Conservation (phyloP, 768 basidiomycete genomes). For the Daedaleopsis nitida region DNA sequence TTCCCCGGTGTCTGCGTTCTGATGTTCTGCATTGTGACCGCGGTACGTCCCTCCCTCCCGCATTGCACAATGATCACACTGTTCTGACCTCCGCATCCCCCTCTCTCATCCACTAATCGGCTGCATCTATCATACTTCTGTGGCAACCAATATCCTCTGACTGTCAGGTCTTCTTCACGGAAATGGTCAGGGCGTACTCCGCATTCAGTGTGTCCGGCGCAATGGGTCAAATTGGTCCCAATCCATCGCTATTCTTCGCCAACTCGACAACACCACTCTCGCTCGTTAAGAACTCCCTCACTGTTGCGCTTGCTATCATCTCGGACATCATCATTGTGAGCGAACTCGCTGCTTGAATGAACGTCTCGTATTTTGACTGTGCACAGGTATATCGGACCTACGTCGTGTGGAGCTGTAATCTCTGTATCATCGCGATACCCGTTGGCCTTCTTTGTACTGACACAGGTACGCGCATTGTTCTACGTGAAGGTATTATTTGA, state of each 20-base stretch:
- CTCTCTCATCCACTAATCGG: no score
- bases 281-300: slow-evolving; percentile 4
- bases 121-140: neutral
- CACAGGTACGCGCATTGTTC: neutral
- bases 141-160: neutral
- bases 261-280: slow-evolving; percentile 1
- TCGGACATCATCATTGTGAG: slow-evolving; percentile 11
- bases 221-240: neutral
- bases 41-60: neutral
- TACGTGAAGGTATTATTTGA: no score
- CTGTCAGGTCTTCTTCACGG: neutral
- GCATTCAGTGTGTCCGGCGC: neutral
- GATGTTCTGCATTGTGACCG: neutral
- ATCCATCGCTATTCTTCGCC: slow-evolving; percentile 1
- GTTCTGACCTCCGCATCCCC: no score
- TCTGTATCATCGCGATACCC: neutral
- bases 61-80: no score
- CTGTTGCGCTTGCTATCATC: slow-evolving; percentile 1
- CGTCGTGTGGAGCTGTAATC: slow-evolving; percentile 1
- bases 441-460: neutral
- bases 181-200: neutral
- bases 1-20: slow-evolving; percentile 1
- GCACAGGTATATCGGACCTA: slow-evolving; percentile 7
- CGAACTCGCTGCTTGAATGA: neutral
- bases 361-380: slow-evolving; percentile 4